phyloP scores from a whole-genome alignment of 2,329 filamentous ascomycete species.

The Beauveria sp. region DNA sequence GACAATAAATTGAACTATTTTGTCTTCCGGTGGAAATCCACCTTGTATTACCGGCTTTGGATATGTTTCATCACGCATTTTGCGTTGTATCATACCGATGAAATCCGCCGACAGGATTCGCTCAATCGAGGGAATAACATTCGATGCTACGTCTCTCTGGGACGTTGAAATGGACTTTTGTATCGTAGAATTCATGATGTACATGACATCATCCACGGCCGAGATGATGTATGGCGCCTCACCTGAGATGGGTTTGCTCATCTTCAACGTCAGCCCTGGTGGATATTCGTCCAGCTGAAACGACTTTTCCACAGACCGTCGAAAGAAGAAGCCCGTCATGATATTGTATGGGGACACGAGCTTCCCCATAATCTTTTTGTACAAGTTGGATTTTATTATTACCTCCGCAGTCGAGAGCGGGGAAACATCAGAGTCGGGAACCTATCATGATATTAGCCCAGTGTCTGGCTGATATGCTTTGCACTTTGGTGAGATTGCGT shows the following conservation, averaged over 20 bases:
- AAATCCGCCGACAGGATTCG: constrained; percentile 84
- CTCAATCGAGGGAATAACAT: constrained; percentile 69
- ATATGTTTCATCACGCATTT: constrained; percentile 95
- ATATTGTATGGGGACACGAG: constrained; percentile 76
- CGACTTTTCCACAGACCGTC: constrained; percentile 91
- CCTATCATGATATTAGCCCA: constrained; percentile 29
- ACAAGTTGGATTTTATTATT: constrained; percentile 69
- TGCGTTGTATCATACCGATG: constrained; percentile 92
- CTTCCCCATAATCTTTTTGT: constrained; percentile 67
- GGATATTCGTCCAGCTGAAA: constrained; percentile 94
- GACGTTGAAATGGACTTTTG: constrained; percentile 81
- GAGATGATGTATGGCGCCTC: constrained; percentile 89
- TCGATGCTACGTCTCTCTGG: constrained; percentile 68
- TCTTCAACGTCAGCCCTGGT: constrained; percentile 66
- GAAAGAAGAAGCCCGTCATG: constrained; percentile 95
- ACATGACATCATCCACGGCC: constrained; percentile 98
- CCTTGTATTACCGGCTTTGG: constrained; percentile 73
- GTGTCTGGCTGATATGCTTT: constrained; percentile 9
- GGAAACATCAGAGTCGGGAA: constrained; percentile 44
- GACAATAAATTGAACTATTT: constrained; percentile 81
- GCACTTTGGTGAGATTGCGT: background rate
- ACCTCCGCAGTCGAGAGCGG: constrained; percentile 64
- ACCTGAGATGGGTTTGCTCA: constrained; percentile 61
- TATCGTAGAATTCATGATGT: constrained; percentile 89
- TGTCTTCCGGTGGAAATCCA: constrained; percentile 77